Base-by-base conservation (phyloP, 768 basidiomycete species). In the Rhodotorula toruloides region DNA sequence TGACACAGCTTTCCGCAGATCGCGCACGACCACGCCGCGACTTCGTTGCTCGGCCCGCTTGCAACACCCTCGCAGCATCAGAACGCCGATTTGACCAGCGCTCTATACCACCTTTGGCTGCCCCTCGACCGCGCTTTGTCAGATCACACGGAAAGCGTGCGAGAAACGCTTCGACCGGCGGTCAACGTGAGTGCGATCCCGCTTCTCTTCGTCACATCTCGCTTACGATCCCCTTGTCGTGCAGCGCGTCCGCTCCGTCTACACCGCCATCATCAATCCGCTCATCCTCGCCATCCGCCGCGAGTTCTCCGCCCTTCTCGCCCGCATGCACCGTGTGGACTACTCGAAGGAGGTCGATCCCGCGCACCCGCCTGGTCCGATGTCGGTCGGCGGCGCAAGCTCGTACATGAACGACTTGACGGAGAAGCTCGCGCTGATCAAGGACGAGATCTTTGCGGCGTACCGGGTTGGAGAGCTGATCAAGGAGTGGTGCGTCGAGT, bases 401-500 rank as follows among this genome's bases (percentile, higher is more conserved):
- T 77, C 86, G 21, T 98, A 97, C 78, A 88, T 97, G 84, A 89
- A 89, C 76, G 91, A 94, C 69, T 81, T 99, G 60, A 83, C 86
- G 13, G 93, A 96, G 63, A 96, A 91, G 78, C 79, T 99, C 52
- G 78, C 81, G 1, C 92, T 90, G 74, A 80, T 97, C 68, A 89
- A 89, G 77, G 76, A 80, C 22, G 90, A 93, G 73, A 76, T 98
- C 27, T 76, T 98, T 19, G 82, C 79, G 52, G 84, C 83, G 67
- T 91, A 87, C 77, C 79, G 78, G 52, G 79, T 91, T 19, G 89
- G 88, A 0, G 89, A 91, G 29, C 81, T 84, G 50, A 83, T 82
- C 52, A 82, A 83, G 59, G 81, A 84, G 72, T 96, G 94, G 94
- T 93, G 70, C 58, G 81, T 76, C 39, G 4, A 42, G 40, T 22